Conservation (phyloP, 2,329 filamentous ascomycete species). For the Emericellopsis atlantica region DNA sequence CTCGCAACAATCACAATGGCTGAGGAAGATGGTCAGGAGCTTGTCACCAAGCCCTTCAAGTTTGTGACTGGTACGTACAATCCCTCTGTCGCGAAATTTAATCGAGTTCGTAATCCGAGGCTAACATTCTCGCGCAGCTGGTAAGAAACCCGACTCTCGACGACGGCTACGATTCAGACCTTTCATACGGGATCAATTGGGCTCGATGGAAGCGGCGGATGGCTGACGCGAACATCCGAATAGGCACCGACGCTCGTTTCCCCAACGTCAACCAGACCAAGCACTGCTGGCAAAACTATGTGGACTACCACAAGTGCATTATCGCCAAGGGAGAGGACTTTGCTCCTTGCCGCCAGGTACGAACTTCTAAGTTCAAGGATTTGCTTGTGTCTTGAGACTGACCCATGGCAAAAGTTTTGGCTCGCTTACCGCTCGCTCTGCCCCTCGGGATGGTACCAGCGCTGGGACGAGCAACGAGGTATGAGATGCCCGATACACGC, state of each 20-base stretch:
- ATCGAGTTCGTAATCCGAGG: slow-evolving; percentile 22
- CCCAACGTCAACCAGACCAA: slow-evolving; percentile 98
- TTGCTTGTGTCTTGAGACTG: not conserved
- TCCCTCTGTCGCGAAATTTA: slow-evolving; percentile 15
- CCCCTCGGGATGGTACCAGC: slow-evolving; percentile 83
- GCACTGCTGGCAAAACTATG: slow-evolving; percentile 99
- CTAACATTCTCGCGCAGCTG: slow-evolving; percentile 30
- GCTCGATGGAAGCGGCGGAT: not conserved
- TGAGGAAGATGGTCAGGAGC: slow-evolving; percentile 66
- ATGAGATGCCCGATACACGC: slow-evolving; percentile 19
- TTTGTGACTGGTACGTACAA: slow-evolving; percentile 81
- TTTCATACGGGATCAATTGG: slow-evolving; percentile 13
- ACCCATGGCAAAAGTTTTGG: slow-evolving; percentile 60
- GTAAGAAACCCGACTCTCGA: slow-evolving; percentile 19
- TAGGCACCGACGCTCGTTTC: slow-evolving; percentile 98
- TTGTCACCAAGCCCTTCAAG: slow-evolving; percentile 98
- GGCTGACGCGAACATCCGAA: slow-evolving; percentile 3
- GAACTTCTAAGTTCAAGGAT: slow-evolving; percentile 5
- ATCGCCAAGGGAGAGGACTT: slow-evolving; percentile 98
- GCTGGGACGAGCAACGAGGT: slow-evolving; percentile 98
- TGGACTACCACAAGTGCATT: slow-evolving; percentile 99
- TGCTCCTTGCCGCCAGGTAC: slow-evolving; percentile 89
- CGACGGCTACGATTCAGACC: slow-evolving; percentile 4
- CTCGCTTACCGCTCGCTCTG: slow-evolving; percentile 94
- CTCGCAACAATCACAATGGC: slow-evolving; percentile 58